Base-by-base conservation (phyloP, 495 filamentous ascomycete genomes). In the Aspergillus funiculosus region DNA sequence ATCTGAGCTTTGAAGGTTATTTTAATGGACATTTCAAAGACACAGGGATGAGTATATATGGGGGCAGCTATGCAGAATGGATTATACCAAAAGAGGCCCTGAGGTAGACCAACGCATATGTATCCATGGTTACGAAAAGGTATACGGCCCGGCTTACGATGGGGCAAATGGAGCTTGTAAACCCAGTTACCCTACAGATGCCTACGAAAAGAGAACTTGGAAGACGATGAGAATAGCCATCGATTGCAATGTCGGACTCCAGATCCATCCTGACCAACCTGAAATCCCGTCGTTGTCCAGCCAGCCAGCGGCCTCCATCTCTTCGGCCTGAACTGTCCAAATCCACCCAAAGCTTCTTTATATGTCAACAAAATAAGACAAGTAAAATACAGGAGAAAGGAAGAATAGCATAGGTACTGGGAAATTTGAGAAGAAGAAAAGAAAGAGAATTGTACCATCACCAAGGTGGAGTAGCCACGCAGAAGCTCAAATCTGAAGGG, bases 401-500 rank as follows among this genome's bases (percentile, higher is more conserved):
- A 38, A 67, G 62, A 32, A 30, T 28, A 65, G 25, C 21, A 10
- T 28, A 19, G 41, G 51, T 27, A 36, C 32, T 31, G 43, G 48
- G 42, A 27, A 29, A 20, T n/a, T n/a, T n/a, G n/a, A n/a, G n/a
- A n/a, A n/a, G n/a, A n/a, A 28, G 29, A 25, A 40, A 43, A 18
- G 35, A 41, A 27, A 27, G 37, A 13, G 9, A 26, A 21, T 52
- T 46, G 36, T 13, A 29, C 26, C 43, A 26, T 39, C 42, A 43
- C 20, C 32, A 48, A 51, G 26, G 43, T 38, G 51, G 30, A 56
- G 44, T 38, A 45, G 29, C 24, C 38, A 46, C 28, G 43, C 34
- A 50, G 51, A 53, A 73, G 58, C 75, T 72, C 35, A 73, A 66
- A 57, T 49, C 49, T n/a, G 69, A 44, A 43, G 57, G 24, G 54